These are phyloP conservation scores for Funneliformis geosporum DNA, from an alignment of 192 early-diverging fungal genomes.

Conservation along the genomic window DNA sequence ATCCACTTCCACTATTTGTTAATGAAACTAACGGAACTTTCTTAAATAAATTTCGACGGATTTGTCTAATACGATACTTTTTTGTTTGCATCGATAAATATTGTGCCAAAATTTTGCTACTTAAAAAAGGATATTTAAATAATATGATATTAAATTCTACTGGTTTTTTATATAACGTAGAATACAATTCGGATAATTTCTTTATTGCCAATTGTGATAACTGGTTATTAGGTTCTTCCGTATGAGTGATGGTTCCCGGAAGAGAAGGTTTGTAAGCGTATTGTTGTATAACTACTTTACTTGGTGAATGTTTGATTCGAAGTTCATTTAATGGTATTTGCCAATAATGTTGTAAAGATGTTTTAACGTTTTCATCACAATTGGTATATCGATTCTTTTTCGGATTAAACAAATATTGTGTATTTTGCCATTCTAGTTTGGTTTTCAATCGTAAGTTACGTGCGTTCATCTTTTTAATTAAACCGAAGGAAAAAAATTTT, in stretches of 20 bases:
- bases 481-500: no score
- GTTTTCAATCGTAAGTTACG: conserved; percentile 2
- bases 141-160: conserved; percentile 13
- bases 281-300: conserved; percentile 10
- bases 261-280: conserved; percentile 3
- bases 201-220: neutral
- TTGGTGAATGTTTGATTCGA: conserved; percentile 18
- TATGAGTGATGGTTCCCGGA: neutral
- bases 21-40: conserved; percentile 15
- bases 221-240: neutral
- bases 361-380: conserved; percentile 18
- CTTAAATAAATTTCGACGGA: conserved; percentile 7
- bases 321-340: neutral
- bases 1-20: neutral
- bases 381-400: neutral
- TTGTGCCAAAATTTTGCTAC: conserved; percentile 19
- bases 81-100: conserved; percentile 9
- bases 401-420: conserved; percentile 21
- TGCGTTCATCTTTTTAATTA: neutral
- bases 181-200: neutral
- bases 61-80: neutral
- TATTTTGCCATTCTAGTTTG: conserved; percentile 12
- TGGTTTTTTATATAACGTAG: neutral
- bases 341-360: conserved; percentile 8
- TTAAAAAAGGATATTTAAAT: conserved; percentile 21